A percentile compares a stretch with the other conserved stretches of the same genome.
Conservation (phyloP, 1,284 basidiomycete species). For the Ganoderma boninense region DNA sequence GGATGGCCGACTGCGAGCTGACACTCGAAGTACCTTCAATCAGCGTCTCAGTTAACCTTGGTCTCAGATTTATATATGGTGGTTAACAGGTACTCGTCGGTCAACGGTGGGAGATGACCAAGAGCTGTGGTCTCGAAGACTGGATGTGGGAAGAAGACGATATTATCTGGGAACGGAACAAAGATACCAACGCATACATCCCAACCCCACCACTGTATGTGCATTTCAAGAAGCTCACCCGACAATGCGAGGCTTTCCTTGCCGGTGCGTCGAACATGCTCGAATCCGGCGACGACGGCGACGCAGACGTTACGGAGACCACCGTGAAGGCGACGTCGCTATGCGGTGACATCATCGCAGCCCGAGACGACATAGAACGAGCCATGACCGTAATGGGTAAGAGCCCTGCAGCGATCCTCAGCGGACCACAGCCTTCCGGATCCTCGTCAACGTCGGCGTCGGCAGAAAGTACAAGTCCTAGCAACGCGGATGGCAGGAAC, state of each 20-base stretch:
- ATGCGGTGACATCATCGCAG: conserved; percentile 60
- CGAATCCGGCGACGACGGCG: conserved; percentile 43
- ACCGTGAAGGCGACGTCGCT: conserved; percentile 56
- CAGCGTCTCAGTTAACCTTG: neutral
- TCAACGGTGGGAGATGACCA: conserved; percentile 48
- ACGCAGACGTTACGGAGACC: conserved; percentile 51
- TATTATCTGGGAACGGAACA: conserved; percentile 48
- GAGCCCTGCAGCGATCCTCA: conserved; percentile 23
- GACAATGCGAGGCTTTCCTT: conserved; percentile 60
- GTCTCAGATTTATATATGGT: neutral
- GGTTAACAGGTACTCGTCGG: conserved; percentile 48
- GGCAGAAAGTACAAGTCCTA: neutral
- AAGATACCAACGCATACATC: conserved; percentile 36
- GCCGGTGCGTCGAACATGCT: conserved; percentile 52
- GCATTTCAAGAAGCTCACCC: conserved; percentile 61
- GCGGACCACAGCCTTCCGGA: conserved; percentile 1
- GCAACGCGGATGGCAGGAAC: conserved; percentile 26
- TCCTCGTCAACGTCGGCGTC: neutral
- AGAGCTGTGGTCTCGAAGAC: conserved; percentile 51
- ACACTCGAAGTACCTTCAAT: conserved; percentile 47
- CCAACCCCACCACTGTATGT: conserved; percentile 52
- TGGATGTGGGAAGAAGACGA: conserved; percentile 58
- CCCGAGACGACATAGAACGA: conserved; percentile 56
- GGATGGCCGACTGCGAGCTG: conserved; percentile 60
- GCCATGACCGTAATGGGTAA: conserved; percentile 52